Base-by-base conservation (phyloP, 306 rosid species). In the Cucurbita pepo region DNA sequence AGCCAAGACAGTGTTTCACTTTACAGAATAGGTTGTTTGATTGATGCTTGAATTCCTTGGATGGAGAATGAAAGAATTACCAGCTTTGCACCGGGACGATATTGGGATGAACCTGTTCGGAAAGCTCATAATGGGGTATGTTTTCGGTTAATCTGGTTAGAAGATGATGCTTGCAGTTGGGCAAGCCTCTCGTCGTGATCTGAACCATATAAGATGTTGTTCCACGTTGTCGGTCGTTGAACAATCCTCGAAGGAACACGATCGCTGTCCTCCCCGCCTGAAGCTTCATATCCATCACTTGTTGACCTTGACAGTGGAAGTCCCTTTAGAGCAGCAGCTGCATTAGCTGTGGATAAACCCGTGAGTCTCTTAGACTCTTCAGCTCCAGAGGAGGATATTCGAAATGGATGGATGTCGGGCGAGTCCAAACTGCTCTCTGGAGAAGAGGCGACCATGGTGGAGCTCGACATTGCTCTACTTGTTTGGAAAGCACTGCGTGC, bases 191-290 rank as follows among this genome's bases (percentile, higher is more conserved):
- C 96, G 44, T 88, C 95, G 16, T 85, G 95, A 73, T 86, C 95
- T 43, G 86, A 85, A 69, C 80, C 80, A 77, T 87, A 94, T 44
- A 89, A 86, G 77, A 86, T 77, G 81, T 84, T 91, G 79, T 81
- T 89, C 99, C 97, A 89, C 80, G 85, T 86, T 38, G 92, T 84
- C 0, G 96, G 82, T 75, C 92, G 88, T 64, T 86, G 92, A 59
- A 86, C 81, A 61, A 91, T 76, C 81, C 96, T 83, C 5, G 92
- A 82, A 15, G 96, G 97, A 76, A 94, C 92, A 53, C 88, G 83
- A 79, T 94, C 99, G 36, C 99, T 94, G 15, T 94, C 99, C 78
- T 94, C 99, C 45, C 99, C 97, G 5, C 99, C 99, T 0, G 99
- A 94, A 3, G 99, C 97, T 37, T 94, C 99, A 59, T 94, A 94